phyloP scores from a whole-genome alignment of 805 yeast species.

The Torulaspora microellipsoides region DNA sequence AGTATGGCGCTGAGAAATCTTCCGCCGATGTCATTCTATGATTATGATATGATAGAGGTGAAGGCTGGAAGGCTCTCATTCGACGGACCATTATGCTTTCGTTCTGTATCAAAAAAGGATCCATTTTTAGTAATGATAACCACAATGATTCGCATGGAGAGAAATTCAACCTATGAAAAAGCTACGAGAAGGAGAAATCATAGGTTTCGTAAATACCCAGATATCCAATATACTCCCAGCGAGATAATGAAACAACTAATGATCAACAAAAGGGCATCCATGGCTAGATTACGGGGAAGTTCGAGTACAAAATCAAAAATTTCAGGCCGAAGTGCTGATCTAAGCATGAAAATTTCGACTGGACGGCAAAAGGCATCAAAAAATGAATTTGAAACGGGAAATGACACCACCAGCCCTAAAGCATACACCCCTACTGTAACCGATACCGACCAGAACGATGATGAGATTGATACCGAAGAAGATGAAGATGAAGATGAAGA shows the following conservation, averaged over 20 bases:
- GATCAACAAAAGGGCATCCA: neutral
- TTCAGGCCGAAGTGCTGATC: constrained; percentile 15
- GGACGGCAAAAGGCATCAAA: constrained; percentile 13
- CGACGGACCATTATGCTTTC: constrained; percentile 33
- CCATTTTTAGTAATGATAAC: constrained; percentile 28
- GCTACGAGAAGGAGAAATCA: constrained; percentile 8
- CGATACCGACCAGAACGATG: constrained; percentile 8
- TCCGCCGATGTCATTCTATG: constrained; percentile 5
- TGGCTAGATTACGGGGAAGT: neutral
- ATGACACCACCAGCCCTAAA: constrained; percentile 8
- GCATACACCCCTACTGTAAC: neutral
- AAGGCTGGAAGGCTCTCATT: constrained; percentile 34
- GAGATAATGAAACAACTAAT: constrained; percentile 12
- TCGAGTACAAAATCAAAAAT: neutral
- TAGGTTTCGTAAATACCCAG: constrained; percentile 8
- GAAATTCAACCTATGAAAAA: constrained; percentile 6
- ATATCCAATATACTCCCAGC: constrained; percentile 8
- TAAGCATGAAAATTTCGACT: neutral
- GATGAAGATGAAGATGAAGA: constrained; percentile 7
- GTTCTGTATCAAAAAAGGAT: constrained; percentile 29
- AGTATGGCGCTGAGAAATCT: constrained; percentile 2
- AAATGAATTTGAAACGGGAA: constrained; percentile 16
- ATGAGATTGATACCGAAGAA: constrained; percentile 5
- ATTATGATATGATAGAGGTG: constrained; percentile 27
- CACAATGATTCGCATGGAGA: constrained; percentile 29